phyloP scores from a whole-genome alignment of 305 asterid genomes.

The Plantago coronopus region DNA sequence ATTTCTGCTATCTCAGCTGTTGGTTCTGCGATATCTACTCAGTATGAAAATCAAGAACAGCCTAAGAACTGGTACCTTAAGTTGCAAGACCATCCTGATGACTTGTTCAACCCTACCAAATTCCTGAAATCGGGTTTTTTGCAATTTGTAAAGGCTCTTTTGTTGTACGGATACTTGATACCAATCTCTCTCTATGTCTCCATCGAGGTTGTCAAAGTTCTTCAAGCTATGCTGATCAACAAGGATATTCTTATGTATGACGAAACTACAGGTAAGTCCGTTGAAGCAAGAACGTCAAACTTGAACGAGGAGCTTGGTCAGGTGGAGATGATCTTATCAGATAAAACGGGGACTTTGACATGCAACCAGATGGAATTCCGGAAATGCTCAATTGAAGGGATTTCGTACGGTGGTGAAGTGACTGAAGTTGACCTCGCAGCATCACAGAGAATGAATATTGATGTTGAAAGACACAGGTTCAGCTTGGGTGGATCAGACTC shows the following conservation, averaged over 20 bases:
- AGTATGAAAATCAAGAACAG: conserved; percentile 26
- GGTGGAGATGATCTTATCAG: conserved; percentile 69
- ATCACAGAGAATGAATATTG: conserved; percentile 53
- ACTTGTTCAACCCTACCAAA: conserved; percentile 37
- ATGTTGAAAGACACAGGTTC: conserved; percentile 50
- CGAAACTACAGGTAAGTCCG: conserved; percentile 53
- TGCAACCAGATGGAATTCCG: conserved; percentile 80
- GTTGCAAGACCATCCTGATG: conserved; percentile 16
- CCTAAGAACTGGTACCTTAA: conserved; percentile 41
- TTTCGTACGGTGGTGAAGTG: conserved; percentile 58
- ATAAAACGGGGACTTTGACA: conserved; percentile 82
- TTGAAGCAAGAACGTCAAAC: conserved; percentile 67
- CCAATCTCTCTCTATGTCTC: conserved; percentile 77
- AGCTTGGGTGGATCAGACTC: conserved; percentile 54
- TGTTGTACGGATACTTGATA: conserved; percentile 64
- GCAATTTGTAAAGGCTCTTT: conserved; percentile 52
- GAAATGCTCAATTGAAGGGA: conserved; percentile 78
- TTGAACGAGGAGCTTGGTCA: conserved; percentile 84
- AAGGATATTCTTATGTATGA: conserved; percentile 57
- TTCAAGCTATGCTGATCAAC: conserved; percentile 65
- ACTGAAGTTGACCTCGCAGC: conserved; percentile 71
- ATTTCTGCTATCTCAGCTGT: conserved; percentile 46
- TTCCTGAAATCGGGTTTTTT: conserved; percentile 32
- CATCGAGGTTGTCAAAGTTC: conserved; percentile 66
- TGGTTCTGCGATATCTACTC: conserved; percentile 39